Percentiles rank a stretch among this genome's conserved stretches.
Conservation (phyloP, 768 basidiomycete genomes). For the Xanthoconium purpureum region DNA sequence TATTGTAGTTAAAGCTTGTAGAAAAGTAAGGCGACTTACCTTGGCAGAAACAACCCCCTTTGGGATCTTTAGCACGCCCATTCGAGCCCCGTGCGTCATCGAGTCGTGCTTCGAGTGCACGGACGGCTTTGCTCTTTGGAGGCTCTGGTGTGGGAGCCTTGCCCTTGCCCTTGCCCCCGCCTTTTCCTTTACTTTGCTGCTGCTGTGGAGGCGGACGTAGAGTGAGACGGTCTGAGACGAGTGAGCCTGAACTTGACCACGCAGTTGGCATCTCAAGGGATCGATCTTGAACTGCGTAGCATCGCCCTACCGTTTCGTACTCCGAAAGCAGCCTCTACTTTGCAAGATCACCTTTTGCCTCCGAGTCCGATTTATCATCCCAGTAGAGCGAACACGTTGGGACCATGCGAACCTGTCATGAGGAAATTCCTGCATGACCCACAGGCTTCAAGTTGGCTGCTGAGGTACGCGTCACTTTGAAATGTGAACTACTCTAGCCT, state of each 20-base stretch:
- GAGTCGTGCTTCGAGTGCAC: constrained; percentile 45
- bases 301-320: too few relatives aligned
- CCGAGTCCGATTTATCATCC: too few relatives aligned
- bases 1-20: not conserved
- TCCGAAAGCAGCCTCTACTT: too few relatives aligned
- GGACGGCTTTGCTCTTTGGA: constrained; percentile 49
- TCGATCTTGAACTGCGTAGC: too few relatives aligned
- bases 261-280: constrained; percentile 9
- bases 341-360: too few relatives aligned
- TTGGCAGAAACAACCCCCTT: constrained; percentile 70
- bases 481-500: too few relatives aligned
- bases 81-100: constrained; percentile 36
- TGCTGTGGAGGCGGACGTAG: constrained; percentile 21
- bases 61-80: constrained; percentile 47
- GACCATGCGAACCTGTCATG: too few relatives aligned
- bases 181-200: constrained; percentile 13
- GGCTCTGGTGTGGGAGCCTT: constrained; percentile 36
- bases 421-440: too few relatives aligned
- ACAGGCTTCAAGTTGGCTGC: too few relatives aligned
- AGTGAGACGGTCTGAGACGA: constrained; percentile 56
- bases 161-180: constrained; percentile 35
- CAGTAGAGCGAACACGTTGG: too few relatives aligned
- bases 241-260: constrained; percentile 38
- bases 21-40: constrained; percentile 35
- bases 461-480: too few relatives aligned